Base-by-base conservation (phyloP, 2,329 filamentous ascomycete genomes). In the Ophiosphaerella herpotricha region DNA sequence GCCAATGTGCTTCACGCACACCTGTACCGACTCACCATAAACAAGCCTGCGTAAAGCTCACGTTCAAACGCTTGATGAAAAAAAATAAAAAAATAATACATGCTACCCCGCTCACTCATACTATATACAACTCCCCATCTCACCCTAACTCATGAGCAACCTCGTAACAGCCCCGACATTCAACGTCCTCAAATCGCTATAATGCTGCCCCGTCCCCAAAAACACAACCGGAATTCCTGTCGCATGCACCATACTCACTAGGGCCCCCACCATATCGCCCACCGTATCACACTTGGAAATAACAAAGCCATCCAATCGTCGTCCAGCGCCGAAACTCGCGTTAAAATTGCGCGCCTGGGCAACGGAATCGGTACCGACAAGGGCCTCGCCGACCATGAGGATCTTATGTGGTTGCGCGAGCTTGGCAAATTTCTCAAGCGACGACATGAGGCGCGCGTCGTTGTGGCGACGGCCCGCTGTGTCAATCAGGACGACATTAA, bases 261-360 rank as follows among this genome's bases (percentile, higher is more conserved):
- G 79, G 2, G 93, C 97, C 2, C 87, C 91, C 37, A 97, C 91
- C 92, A 97, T 97, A 76, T 97, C 93, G n/a, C 94, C 95, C 33
- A 99, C 95, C 0, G 94, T 99, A 77, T 99, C 94, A 73, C 94
- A 97, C 76, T 99, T 99, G 53, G 88, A 93, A 64, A 99, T 97
- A 70, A 99, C 96, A 75, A 99, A 99, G 5, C 94, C 94, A 75
- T 99, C 95, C 33, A 99, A 81, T 24, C 84, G 84, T 49, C 93
- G 81, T 12, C 85, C 86, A 5, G 84, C 80, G 29, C 94, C 95
- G 75, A 99, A 97, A 2, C 90, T 89, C 33, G 87, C 85, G 70
- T 97, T 97, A 79, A 99, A 99, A 77, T 97, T 97, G 65, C 92
- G 84, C 3, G 95, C 94, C 76, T 99, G 94, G 40, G 91, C 91